Evolutionary conservation across 2,329 filamentous ascomycete species (phyloP).

Genomic region (Clonostachys sp.): DNA sequence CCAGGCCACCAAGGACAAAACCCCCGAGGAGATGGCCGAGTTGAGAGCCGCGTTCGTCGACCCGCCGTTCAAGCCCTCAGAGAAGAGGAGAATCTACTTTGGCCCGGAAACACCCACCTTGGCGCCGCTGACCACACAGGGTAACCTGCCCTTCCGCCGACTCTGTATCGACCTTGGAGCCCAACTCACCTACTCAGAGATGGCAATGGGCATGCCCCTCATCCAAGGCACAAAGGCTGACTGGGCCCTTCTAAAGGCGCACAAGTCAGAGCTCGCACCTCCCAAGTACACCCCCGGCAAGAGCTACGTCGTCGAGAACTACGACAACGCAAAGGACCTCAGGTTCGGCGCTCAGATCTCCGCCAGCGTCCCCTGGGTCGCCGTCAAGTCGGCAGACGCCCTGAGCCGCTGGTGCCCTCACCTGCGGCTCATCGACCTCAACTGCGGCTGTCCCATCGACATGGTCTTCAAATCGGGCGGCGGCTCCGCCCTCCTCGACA

Average conservation of each 20-base stretch:
- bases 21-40: conserved; percentile 52
- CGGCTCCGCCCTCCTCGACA: conserved; percentile 88
- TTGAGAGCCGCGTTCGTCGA: conserved; percentile 79
- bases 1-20: conserved; percentile 33
- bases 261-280: conserved; percentile 73
- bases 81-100: conserved; percentile 93
- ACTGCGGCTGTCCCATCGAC: conserved; percentile 97
- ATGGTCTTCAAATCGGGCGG: conserved; percentile 84
- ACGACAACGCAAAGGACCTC: conserved; percentile 78
- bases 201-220: conserved; percentile 89
- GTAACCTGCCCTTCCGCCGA: conserved; percentile 89
- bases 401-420: conserved; percentile 74
- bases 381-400: conserved; percentile 81
- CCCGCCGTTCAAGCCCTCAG: conserved; percentile 81
- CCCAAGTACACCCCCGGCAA: conserved; percentile 59
- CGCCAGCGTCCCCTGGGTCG: conserved; percentile 86
- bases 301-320: conserved; percentile 60
- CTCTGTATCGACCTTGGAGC: conserved; percentile 86
- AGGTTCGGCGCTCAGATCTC: conserved; percentile 92
- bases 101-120: conserved; percentile 87
- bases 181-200: conserved; percentile 94
- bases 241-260: conserved; percentile 92
- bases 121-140: conserved; percentile 94
- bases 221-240: conserved; percentile 87
- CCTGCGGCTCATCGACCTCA: conserved; percentile 87